Percentiles rank a stretch among this genome's conserved stretches.
These are phyloP conservation scores for Moesziomyces sp. DNA, from an alignment of 1,284 basidiomycete genomes.

Conservation along the genomic window DNA sequence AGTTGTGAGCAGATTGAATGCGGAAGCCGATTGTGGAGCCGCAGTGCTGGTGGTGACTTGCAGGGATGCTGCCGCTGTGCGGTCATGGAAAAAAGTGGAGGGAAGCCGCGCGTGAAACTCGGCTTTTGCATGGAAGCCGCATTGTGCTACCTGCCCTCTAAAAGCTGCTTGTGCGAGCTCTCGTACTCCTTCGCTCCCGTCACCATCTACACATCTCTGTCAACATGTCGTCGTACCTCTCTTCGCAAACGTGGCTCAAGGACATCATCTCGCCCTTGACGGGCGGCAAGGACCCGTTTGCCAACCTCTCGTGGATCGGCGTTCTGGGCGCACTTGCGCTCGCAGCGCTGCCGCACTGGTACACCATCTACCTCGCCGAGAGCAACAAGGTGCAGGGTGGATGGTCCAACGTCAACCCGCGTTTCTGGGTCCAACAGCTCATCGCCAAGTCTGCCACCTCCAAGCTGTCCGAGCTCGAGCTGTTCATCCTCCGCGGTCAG, in stretches of 20 bases:
- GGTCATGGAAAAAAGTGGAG: background rate
- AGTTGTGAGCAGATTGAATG: too few species aligned
- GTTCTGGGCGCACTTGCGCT: constrained; percentile 30
- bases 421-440: constrained; percentile 44
- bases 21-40: too few species aligned
- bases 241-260: constrained; percentile 3
- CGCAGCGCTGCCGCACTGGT: constrained; percentile 56
- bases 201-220: background rate
- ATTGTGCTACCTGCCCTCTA: background rate
- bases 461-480: constrained; percentile 43
- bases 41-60: too few species aligned
- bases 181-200: background rate
- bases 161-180: background rate
- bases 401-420: constrained; percentile 60
- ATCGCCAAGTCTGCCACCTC: constrained; percentile 34
- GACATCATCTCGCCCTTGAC: constrained; percentile 13
- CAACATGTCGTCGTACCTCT: constrained; percentile 12
- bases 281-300: constrained; percentile 22
- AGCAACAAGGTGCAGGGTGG: constrained; percentile 53
- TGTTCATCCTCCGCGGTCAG: constrained; percentile 53
- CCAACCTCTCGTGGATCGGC: constrained; percentile 40
- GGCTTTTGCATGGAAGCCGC: background rate
- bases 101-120: constrained; percentile 14
- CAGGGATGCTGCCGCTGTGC: too few species aligned
- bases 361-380: constrained; percentile 54